A percentile compares a stretch with the other conserved stretches of the same genome.
phyloP scores from a whole-genome alignment of 2,329 filamentous ascomycete species.

The Sporothrix luriei region DNA sequence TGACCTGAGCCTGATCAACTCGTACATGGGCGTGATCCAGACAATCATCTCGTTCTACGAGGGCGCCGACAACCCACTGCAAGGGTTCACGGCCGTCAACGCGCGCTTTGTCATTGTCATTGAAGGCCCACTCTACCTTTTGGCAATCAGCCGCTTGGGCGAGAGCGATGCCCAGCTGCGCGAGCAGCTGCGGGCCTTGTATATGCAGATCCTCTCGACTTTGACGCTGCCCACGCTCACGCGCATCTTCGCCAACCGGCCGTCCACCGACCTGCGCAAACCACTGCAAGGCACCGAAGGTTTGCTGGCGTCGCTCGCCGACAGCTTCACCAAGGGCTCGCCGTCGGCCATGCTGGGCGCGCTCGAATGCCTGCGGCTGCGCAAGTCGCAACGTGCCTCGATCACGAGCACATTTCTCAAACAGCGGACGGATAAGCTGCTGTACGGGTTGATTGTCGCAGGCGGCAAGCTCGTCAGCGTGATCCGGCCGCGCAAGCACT shows the following conservation, averaged over 20 bases:
- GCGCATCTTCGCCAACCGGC: conserved; percentile 83
- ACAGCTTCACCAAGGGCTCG: conserved; percentile 92
- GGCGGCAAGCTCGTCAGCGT: conserved; percentile 93
- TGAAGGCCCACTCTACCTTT: conserved; percentile 85
- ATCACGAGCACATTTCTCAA: conserved; percentile 90
- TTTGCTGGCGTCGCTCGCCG: conserved; percentile 85
- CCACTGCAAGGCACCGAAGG: conserved; percentile 90
- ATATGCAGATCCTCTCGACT: conserved; percentile 97
- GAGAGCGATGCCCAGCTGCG: conserved; percentile 89
- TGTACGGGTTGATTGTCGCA: conserved; percentile 92
- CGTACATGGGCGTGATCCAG: conserved; percentile 92
- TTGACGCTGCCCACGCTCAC: conserved; percentile 84
- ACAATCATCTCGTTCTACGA: conserved; percentile 98
- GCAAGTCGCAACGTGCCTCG: conserved; percentile 79
- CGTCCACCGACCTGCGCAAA: conserved; percentile 89
- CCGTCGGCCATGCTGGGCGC: conserved; percentile 85
- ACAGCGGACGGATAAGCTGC: conserved; percentile 71
- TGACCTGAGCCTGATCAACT: conserved; percentile 84
- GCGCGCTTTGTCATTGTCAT: conserved; percentile 84
- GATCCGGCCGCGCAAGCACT: conserved; percentile 90
- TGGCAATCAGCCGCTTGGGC: conserved; percentile 88
- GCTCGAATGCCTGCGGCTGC: conserved; percentile 87
- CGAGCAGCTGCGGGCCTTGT: conserved; percentile 86
- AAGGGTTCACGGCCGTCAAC: conserved; percentile 82
- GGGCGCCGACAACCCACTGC: conserved; percentile 72